These are phyloP conservation scores for Chaetomium sp. DNA, from an alignment of 2,329 filamentous ascomycete species.

Conservation along the genomic window DNA sequence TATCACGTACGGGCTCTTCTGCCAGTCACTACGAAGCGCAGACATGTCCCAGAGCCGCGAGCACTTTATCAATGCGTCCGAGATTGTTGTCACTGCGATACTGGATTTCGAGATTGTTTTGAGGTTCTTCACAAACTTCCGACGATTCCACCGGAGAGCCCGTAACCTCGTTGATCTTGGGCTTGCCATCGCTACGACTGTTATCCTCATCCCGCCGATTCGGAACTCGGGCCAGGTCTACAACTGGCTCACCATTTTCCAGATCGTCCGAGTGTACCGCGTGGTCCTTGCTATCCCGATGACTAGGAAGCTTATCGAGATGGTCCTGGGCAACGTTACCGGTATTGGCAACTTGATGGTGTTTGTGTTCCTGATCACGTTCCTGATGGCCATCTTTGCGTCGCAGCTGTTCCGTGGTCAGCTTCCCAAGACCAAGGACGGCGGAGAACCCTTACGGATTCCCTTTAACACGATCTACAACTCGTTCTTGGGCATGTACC, in stretches of 20 bases:
- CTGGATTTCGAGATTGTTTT: constrained; percentile 77
- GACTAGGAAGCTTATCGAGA: constrained; percentile 76
- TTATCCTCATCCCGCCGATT: constrained; percentile 82
- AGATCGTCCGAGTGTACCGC: constrained; percentile 86
- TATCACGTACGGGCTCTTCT: constrained; percentile 74
- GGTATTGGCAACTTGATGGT: constrained; percentile 93
- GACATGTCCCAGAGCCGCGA: constrained; percentile 58
- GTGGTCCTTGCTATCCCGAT: constrained; percentile 84
- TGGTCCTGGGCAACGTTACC: constrained; percentile 83
- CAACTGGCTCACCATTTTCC: constrained; percentile 85
- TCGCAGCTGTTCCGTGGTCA: constrained; percentile 88
- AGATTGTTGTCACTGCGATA: constrained; percentile 69
- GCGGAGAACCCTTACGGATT: constrained; percentile 58
- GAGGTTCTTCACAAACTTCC: constrained; percentile 73
- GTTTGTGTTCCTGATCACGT: constrained; percentile 94
- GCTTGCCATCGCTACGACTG: constrained; percentile 71
- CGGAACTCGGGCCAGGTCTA: constrained; percentile 65
- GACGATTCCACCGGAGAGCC: constrained; percentile 65
- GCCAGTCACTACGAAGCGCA: constrained; percentile 70
- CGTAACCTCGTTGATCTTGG: constrained; percentile 75
- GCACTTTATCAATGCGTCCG: constrained; percentile 62
- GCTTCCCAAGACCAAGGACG: constrained; percentile 56
- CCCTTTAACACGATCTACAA: constrained; percentile 92
- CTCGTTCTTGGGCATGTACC: constrained; percentile 95
- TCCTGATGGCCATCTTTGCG: constrained; percentile 87